Percentiles rank a stretch among this genome's conserved stretches.
These are phyloP conservation scores for Leccinum pellstonianum DNA, from an alignment of 768 basidiomycete genomes.

Conservation along the genomic window DNA sequence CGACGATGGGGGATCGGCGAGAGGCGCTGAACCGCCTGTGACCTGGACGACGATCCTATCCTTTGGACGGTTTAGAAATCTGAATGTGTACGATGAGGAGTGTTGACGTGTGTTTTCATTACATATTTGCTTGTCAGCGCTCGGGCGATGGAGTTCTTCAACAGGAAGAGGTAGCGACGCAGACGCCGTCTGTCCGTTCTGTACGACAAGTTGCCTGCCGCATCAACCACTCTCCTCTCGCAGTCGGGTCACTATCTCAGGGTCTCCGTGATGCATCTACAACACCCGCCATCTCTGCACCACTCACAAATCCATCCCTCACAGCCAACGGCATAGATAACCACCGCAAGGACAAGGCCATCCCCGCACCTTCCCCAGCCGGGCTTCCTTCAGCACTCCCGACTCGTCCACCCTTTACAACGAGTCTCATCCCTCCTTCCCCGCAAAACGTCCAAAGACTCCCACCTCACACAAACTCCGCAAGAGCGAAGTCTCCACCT, in stretches of 20 bases:
- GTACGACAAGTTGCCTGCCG: not conserved
- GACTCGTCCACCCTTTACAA: conserved; percentile 62
- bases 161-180: conserved; percentile 56
- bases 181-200: conserved; percentile 65
- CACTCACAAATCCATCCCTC: conserved; percentile 79
- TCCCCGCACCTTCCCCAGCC: conserved; percentile 15
- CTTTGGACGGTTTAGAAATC: conserved; percentile 18
- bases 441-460: conserved; percentile 37
- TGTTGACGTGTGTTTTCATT: conserved; percentile 28
- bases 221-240: conserved; percentile 56
- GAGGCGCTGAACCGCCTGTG: conserved; percentile 31
- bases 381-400: conserved; percentile 52
- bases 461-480: conserved; percentile 35
- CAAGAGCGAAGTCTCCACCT: conserved; percentile 57
- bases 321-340: conserved; percentile 68
- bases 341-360: conserved; percentile 51
- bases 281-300: conserved; percentile 62
- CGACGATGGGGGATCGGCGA: conserved; percentile 21
- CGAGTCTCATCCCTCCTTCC: conserved; percentile 42
- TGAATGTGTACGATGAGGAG: not conserved
- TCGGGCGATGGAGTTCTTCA: conserved; percentile 63
- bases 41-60: conserved; percentile 28
- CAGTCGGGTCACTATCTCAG: conserved; percentile 55
- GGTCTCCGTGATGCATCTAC: conserved; percentile 42
- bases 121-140: not conserved